Evolutionary conservation across 176 grass and related monocot species (phyloP).

Genomic region (Raddia guianensis): DNA sequence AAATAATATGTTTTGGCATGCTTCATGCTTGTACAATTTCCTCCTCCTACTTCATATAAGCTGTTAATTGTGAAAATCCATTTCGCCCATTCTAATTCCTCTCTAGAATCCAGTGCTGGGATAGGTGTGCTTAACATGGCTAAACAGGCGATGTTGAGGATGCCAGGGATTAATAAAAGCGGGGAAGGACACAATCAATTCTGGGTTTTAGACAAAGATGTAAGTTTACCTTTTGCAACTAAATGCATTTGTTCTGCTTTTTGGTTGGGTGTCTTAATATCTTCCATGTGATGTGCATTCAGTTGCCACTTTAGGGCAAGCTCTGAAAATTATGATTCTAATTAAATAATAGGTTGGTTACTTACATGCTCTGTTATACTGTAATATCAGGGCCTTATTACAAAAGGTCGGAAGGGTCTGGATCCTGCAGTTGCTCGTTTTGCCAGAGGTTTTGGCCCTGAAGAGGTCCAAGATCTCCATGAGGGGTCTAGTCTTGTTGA

Average conservation of each 20-base stretch:
- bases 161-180: constrained; percentile 64
- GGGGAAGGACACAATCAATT: constrained; percentile 79
- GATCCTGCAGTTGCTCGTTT: constrained; percentile 84
- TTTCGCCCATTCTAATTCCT: constrained; percentile 51
- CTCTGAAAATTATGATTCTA: constrained; percentile 9
- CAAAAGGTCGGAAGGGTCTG: constrained; percentile 66
- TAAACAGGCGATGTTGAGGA: constrained; percentile 73
- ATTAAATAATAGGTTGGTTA: not conserved
- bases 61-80: constrained; percentile 26
- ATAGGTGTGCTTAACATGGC: constrained; percentile 94
- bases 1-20: constrained; percentile 39
- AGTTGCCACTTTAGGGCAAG: constrained; percentile 3
- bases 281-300: not conserved
- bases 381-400: constrained; percentile 77
- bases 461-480: constrained; percentile 71
- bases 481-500: constrained; percentile 90
- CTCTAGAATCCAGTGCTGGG: constrained; percentile 89
- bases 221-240: constrained; percentile 41
- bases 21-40: constrained; percentile 37
- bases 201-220: constrained; percentile 98
- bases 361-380: not conserved
- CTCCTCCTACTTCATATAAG: constrained; percentile 1
- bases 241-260: constrained; percentile 4
- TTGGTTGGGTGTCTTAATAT: not conserved
- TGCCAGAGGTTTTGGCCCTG: constrained; percentile 80